phyloP scores from a whole-genome alignment of 352 stramenopile species.

The Pythium oligandrum region DNA sequence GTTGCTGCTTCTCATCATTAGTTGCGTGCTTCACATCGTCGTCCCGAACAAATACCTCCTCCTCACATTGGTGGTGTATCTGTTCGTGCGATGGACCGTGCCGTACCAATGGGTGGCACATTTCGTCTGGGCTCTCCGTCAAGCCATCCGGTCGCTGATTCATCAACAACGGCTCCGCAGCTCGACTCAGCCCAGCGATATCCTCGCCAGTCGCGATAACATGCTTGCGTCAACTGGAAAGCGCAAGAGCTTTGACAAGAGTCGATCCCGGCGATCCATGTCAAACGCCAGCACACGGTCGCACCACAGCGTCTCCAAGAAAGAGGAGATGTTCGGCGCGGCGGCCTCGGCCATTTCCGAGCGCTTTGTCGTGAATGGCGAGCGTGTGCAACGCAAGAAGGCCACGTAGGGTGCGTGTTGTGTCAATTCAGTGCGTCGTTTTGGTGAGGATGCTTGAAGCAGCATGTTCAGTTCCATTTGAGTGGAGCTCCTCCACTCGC shows the following conservation, averaged over 20 bases:
- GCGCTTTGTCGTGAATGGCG: conserved; percentile 56
- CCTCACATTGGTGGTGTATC: conserved; percentile 67
- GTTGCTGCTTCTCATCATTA: conserved; percentile 77
- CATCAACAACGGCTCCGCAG: conserved; percentile 75
- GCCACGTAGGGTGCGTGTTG: background rate
- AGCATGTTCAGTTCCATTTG: no score
- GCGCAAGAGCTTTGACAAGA: conserved; percentile 29
- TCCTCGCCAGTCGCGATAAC: conserved; percentile 23
- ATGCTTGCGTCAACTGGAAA: conserved; percentile 13
- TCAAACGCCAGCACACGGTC: conserved; percentile 58
- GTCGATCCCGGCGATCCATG: conserved; percentile 41
- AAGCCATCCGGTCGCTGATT: conserved; percentile 60
- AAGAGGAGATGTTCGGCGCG: conserved; percentile 80
- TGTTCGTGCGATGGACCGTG: conserved; percentile 80
- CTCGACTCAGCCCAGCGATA: conserved; percentile 53
- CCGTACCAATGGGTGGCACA: conserved; percentile 71
- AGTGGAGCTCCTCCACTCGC: no score
- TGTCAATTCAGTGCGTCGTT: background rate
- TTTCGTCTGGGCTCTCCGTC: conserved; percentile 56
- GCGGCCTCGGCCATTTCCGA: conserved; percentile 75
- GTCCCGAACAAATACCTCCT: conserved; percentile 84
- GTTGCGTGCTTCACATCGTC: conserved; percentile 80
- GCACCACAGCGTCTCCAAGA: conserved; percentile 76
- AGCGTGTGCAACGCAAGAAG: conserved; percentile 9
- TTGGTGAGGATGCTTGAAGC: background rate